A percentile compares a stretch with the other conserved stretches of the same genome.
These are phyloP conservation scores for Acanthamoeba castellanii DNA, from an alignment of 208 protist species.

Conservation along the genomic window DNA sequence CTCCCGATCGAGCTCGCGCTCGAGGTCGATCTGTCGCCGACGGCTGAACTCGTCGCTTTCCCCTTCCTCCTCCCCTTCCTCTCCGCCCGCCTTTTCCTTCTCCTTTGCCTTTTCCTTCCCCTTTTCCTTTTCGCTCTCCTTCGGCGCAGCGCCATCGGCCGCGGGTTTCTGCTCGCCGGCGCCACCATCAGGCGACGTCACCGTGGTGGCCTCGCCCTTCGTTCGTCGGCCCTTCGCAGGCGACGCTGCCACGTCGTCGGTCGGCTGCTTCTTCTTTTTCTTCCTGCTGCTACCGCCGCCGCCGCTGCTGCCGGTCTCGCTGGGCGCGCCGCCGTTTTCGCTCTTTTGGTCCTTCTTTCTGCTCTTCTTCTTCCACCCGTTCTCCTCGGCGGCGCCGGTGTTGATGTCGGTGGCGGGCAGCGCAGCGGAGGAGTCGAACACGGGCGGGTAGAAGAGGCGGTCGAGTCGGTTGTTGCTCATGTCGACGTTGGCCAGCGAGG, in stretches of 20 bases:
- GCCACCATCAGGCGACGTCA: not conserved
- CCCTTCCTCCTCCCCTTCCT: not conserved
- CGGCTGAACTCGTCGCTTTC: not conserved
- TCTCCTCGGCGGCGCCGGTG: not conserved
- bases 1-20: constrained; percentile 40
- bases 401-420: not conserved
- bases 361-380: not conserved
- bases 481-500: constrained; percentile 28
- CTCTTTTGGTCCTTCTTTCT: not conserved
- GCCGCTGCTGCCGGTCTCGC: not conserved
- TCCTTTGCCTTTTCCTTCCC: not conserved
- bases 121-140: not conserved
- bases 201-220: not conserved
- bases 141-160: not conserved
- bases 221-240: not conserved
- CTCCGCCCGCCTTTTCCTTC: not conserved
- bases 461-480: constrained; percentile 61
- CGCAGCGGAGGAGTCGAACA: not conserved
- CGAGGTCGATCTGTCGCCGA: constrained; percentile 26
- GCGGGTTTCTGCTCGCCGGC: not conserved
- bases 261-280: not conserved
- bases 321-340: not conserved
- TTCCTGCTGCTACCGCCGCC: not conserved
- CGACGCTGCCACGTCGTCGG: not conserved
- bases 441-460: constrained; percentile 27